A percentile compares a stretch with the other conserved stretches of the same genome.
Evolutionary conservation across 164 flowering plant genomes (phyloP).

Genomic region (Euptelea pleiosperma): DNA sequence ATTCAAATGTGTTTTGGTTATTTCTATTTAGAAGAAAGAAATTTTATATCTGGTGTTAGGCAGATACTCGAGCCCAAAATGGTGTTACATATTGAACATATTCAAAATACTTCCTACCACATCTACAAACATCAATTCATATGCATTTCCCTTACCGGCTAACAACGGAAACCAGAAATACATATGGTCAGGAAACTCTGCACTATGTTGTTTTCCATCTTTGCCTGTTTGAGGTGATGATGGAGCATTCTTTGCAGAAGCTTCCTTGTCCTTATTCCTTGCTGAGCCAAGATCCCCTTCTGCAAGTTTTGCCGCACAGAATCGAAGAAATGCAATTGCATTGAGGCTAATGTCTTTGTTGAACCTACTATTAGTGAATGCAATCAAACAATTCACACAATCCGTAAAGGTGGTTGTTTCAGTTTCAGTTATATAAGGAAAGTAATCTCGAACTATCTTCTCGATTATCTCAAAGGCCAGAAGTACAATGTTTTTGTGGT

Average conservation of each 20-base stretch:
- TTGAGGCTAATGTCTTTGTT: slow-evolving; percentile 93
- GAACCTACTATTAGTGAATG: slow-evolving; percentile 93
- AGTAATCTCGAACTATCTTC: slow-evolving; percentile 94
- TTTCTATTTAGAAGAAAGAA: too few relatives aligned
- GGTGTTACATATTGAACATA: background rate
- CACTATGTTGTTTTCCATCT: slow-evolving; percentile 56
- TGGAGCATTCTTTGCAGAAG: slow-evolving; percentile 39
- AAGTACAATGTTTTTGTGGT: slow-evolving; percentile 92
- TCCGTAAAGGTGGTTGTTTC: slow-evolving; percentile 97
- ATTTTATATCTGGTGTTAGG: too few relatives aligned
- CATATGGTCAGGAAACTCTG: slow-evolving; percentile 61
- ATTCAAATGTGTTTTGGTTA: background rate
- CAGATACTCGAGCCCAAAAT: too few relatives aligned
- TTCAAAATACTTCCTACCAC: background rate
- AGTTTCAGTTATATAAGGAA: slow-evolving; percentile 96
- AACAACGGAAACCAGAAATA: slow-evolving; percentile 97
- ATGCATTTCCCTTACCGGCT: slow-evolving; percentile 64
- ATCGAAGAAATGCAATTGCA: slow-evolving; percentile 92
- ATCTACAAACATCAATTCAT: background rate
- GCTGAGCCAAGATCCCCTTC: slow-evolving; percentile 90
- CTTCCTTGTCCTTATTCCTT: slow-evolving; percentile 59
- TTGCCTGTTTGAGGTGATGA: slow-evolving; percentile 48
- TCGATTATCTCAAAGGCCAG: slow-evolving; percentile 96
- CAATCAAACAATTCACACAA: slow-evolving; percentile 92
- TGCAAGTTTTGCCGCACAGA: slow-evolving; percentile 94